Evolutionary conservation across 345 rosid species (phyloP).

Genomic region (Sisymbrium irio): DNA sequence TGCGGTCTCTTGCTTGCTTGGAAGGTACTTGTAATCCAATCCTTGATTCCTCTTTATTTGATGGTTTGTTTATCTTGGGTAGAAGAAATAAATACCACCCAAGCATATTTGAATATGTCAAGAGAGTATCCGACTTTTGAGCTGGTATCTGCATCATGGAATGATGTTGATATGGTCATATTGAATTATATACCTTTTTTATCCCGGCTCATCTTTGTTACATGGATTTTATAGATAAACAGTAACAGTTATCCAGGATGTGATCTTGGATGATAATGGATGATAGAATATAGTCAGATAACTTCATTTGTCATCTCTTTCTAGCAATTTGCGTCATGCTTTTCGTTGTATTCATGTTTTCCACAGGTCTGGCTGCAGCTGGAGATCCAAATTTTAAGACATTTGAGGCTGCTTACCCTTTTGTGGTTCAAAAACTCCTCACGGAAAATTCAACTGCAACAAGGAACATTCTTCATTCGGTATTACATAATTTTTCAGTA

Average conservation of each 20-base stretch:
- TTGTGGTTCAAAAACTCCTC: constrained; percentile 77
- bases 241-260: background rate
- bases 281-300: background rate
- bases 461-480: constrained; percentile 80
- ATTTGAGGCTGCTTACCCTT: constrained; percentile 94
- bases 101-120: background rate
- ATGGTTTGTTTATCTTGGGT: background rate
- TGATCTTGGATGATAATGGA: background rate
- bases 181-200: background rate
- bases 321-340: background rate
- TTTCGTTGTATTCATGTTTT: background rate
- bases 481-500: constrained; percentile 26
- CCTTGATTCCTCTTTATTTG: constrained; percentile 8
- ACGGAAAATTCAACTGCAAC: constrained; percentile 70
- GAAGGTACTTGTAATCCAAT: constrained; percentile 62
- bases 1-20: constrained; percentile 92
- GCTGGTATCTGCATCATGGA: constrained; percentile 12
- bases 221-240: background rate
- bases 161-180: background rate
- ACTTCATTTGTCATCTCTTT: background rate
- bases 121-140: constrained; percentile 3
- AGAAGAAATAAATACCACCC: background rate
- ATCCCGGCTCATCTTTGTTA: background rate
- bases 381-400: constrained; percentile 85
- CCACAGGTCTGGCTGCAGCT: constrained; percentile 79